Conservation (phyloP, 768 basidiomycete genomes). For the Pleurotus ostreatus region DNA sequence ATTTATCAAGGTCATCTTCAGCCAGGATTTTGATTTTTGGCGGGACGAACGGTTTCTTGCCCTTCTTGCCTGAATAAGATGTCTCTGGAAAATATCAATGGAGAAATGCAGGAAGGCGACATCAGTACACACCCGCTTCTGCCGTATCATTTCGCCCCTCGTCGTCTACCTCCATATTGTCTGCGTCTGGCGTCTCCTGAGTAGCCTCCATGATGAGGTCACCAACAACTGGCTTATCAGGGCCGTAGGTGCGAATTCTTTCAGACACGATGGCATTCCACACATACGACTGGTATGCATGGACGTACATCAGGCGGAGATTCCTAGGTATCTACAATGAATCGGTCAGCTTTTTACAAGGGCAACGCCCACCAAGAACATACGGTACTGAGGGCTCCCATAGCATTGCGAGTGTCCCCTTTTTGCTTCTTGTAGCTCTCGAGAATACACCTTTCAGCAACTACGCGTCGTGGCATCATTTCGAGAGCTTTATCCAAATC, state of each 20-base stretch:
- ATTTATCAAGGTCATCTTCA: constrained; percentile 71
- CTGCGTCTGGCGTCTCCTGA: constrained; percentile 18
- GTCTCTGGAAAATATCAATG: constrained; percentile 11
- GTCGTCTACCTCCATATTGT: constrained; percentile 28
- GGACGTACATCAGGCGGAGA: constrained; percentile 94
- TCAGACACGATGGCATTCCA: constrained; percentile 98
- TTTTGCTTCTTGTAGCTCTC: constrained; percentile 85
- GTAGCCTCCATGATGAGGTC: constrained; percentile 80
- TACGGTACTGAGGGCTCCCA: constrained; percentile 86
- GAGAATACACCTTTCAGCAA: constrained; percentile 89
- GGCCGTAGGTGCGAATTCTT: constrained; percentile 76
- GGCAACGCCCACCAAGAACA: constrained; percentile 12
- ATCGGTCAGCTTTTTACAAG: not conserved
- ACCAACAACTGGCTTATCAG: constrained; percentile 71
- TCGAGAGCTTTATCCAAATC: constrained; percentile 80
- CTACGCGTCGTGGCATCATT: constrained; percentile 85
- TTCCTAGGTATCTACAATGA: constrained; percentile 83
- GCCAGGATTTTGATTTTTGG: constrained; percentile 76
- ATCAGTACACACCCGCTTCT: constrained; percentile 18
- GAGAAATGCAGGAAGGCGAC: not conserved
- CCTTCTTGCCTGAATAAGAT: constrained; percentile 26
- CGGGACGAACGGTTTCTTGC: constrained; percentile 56
- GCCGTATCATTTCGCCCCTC: constrained; percentile 25
- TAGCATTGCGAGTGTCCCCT: constrained; percentile 75
- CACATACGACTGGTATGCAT: constrained; percentile 97